Evolutionary conservation across 2,329 filamentous ascomycete species (phyloP).

Genomic region (Drechmeria coniospora): DNA sequence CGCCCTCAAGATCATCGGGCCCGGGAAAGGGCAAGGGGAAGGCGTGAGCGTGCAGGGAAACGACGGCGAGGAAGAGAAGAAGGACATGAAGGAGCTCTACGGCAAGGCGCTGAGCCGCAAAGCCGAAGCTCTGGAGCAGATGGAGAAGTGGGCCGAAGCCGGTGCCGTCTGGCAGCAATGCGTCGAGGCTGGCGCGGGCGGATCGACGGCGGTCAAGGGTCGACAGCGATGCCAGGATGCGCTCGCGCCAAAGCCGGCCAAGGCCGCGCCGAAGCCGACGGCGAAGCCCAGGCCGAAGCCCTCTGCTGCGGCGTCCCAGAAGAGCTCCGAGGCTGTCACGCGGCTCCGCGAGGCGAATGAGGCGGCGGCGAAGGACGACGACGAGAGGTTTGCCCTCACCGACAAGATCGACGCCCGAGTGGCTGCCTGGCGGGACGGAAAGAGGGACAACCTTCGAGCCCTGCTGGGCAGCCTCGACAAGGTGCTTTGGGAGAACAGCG

Average conservation of each 20-base stretch:
- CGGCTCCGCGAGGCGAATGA: conserved; percentile 71
- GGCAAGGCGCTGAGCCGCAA: conserved; percentile 90
- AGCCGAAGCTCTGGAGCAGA: conserved; percentile 85
- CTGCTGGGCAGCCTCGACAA: conserved; percentile 73
- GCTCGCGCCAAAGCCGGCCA: conserved; percentile 54
- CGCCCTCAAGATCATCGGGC: conserved; percentile 66
- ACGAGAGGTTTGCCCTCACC: conserved; percentile 79
- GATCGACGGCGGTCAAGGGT: conserved; percentile 67
- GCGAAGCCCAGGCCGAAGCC: conserved; percentile 31
- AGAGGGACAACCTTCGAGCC: conserved; percentile 82
- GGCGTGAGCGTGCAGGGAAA: conserved; percentile 51
- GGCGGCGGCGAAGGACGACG: conserved; percentile 72
- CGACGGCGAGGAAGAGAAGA: conserved; percentile 43
- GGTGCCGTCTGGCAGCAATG: conserved; percentile 65
- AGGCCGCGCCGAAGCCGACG: conserved; percentile 27
- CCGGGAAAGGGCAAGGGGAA: conserved; percentile 64
- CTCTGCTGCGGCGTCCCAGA: conserved; percentile 24
- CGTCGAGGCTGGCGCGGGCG: conserved; percentile 76
- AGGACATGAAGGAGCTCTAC: conserved; percentile 85
- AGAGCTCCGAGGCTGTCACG: conserved; percentile 61
- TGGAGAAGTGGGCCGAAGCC: conserved; percentile 88
- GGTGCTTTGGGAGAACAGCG: conserved; percentile 81
- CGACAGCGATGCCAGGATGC: conserved; percentile 83
- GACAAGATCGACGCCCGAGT: conserved; percentile 76
- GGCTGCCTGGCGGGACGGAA: conserved; percentile 72